These are phyloP conservation scores for Creolimax fragrantissima DNA, from an alignment of 78 protist species.

Conservation along the genomic window DNA sequence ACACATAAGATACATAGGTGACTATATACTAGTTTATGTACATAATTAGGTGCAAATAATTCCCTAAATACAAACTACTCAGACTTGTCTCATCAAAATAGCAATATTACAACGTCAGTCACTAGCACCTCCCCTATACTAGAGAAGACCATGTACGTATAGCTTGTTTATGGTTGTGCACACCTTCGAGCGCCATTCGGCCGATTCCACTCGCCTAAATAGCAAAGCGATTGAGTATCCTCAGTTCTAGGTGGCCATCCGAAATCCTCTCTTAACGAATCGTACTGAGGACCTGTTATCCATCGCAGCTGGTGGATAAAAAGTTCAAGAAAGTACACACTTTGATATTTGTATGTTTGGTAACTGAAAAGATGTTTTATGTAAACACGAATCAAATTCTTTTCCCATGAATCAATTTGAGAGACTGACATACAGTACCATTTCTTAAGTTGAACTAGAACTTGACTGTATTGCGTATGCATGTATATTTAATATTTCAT, in stretches of 20 bases:
- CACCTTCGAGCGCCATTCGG: neutral
- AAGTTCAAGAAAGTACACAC: too few relatives aligned
- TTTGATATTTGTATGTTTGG: too few relatives aligned
- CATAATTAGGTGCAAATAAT: too few relatives aligned
- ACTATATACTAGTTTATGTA: too few relatives aligned
- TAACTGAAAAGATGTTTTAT: too few relatives aligned
- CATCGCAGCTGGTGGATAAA: neutral
- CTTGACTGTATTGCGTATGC: too few relatives aligned
- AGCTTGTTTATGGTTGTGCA: neutral
- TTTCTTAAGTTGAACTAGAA: too few relatives aligned
- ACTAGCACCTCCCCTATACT: neutral
- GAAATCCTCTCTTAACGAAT: neutral
- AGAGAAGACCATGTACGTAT: neutral
- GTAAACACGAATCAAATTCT: too few relatives aligned
- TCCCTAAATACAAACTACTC: neutral
- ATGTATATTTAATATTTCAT: too few relatives aligned
- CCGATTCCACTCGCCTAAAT: neutral
- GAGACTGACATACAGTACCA: too few relatives aligned
- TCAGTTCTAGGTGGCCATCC: neutral
- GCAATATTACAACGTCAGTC: neutral
- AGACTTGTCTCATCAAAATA: neutral
- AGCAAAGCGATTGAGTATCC: neutral
- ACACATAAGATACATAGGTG: neutral
- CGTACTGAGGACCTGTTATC: neutral
- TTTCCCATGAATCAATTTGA: too few relatives aligned